Base-by-base conservation (phyloP, 139 green algal species). In the Closterium sp. region DNA sequence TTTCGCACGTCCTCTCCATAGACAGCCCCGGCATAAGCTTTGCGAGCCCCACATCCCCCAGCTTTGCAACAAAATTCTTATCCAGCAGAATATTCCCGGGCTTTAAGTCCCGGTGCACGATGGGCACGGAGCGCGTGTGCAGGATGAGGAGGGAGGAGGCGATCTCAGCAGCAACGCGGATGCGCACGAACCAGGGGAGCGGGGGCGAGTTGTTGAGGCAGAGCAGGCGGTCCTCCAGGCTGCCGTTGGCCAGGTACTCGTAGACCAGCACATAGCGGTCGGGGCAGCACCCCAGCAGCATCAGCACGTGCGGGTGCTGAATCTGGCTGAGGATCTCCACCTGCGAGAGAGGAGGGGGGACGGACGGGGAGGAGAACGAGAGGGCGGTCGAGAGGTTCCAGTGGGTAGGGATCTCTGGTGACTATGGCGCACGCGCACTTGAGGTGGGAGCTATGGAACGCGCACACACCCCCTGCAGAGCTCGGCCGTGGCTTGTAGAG, bases 261-360 rank as follows among this genome's bases (percentile, higher is more conserved):
- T 96, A 96, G 85, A 96, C 95, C 32, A 96, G 90, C 25, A 92
- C 93, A 91, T 93, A 95, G 43, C 92, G 88, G 21, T 96, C 95
- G 16, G 95, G 93, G 92, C 95, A 96, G 76, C 88, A 91, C 36
- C 95, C 95, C 10, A 97, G 95, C 19, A 96, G 91, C 92, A 96
- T 95, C 85, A 97, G 94, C 34, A 97, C 93, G 93, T 96, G 94
- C 3, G 95, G 95, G 90, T 97, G 95, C 90, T 95, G 95, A 84
- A 97, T 92, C 8, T 91, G 88, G 0, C 88, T 90, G 69, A 97
- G 92, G n/a, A 96, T 94, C 87, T 83, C 32, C 31, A 96, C 93
- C 95, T 94, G 87, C 5, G 55, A 76, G 55, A 19, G 55, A 19
- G 10, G 12, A 19, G 55, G 55, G 10, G 55, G 55, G 55, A 3